These are phyloP conservation scores for Capsella rubella DNA, from an alignment of 441 rosid genomes.

Conservation along the genomic window DNA sequence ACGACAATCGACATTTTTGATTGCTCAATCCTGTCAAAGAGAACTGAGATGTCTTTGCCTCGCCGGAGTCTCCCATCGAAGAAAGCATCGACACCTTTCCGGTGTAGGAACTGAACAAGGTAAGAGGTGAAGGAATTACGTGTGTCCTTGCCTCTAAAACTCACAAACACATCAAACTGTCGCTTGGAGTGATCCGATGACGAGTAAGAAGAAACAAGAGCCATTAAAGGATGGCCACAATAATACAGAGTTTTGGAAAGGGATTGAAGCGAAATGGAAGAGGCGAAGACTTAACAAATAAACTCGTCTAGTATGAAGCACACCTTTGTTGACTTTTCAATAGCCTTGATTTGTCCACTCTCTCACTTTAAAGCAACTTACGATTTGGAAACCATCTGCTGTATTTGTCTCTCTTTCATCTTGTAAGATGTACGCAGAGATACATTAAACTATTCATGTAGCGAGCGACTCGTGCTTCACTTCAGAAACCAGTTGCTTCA, in stretches of 20 bases:
- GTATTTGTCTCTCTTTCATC: too few relatives aligned
- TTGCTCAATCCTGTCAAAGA: constrained; percentile 29
- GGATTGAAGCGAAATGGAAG: neutral
- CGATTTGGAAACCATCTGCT: neutral
- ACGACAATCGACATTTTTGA: constrained; percentile 34
- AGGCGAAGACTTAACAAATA: neutral
- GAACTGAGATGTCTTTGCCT: constrained; percentile 18
- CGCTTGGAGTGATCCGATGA: constrained; percentile 13
- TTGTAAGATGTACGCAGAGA: too few relatives aligned
- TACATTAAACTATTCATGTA: too few relatives aligned
- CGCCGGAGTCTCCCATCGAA: constrained; percentile 11
- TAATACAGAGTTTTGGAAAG: neutral
- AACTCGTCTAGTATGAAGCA: neutral
- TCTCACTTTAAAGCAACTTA: neutral
- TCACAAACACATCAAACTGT: constrained; percentile 43
- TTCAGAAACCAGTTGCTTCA: too few relatives aligned
- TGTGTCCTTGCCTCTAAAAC: constrained; percentile 33
- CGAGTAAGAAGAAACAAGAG: neutral
- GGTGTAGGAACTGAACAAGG: neutral
- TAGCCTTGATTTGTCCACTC: neutral
- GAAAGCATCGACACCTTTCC: constrained; percentile 42
- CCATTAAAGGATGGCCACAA: neutral
- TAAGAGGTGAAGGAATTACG: constrained; percentile 20
- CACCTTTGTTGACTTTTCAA: constrained; percentile 22
- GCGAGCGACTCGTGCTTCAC: too few relatives aligned